phyloP scores from a whole-genome alignment of 2,329 filamentous ascomycete genomes.

The Teratosphaeriaceae sp. region DNA sequence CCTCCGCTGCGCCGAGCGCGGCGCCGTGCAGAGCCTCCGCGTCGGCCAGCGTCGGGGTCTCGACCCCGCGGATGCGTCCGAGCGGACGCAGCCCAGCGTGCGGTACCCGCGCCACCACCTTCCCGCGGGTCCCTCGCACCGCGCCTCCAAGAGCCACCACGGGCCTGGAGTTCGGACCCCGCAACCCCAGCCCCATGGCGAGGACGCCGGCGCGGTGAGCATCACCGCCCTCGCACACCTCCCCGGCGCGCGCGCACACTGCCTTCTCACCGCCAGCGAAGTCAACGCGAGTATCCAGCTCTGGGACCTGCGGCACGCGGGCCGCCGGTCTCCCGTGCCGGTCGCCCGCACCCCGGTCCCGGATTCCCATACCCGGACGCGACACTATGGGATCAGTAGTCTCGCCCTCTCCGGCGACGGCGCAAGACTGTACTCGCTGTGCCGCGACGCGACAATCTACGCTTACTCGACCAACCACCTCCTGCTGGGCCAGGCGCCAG shows the following conservation, averaged over 20 bases:
- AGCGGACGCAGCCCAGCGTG: slow-evolving; percentile 21
- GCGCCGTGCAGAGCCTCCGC: slow-evolving; percentile 21
- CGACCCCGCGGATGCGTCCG: slow-evolving; percentile 11
- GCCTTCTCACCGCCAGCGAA: slow-evolving; percentile 82
- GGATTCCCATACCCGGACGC: slow-evolving; percentile 64
- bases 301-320: slow-evolving; percentile 71
- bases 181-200: too few relatives aligned
- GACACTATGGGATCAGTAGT: slow-evolving; percentile 86
- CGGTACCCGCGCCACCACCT: slow-evolving; percentile 21
- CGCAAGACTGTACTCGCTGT: slow-evolving; percentile 76
- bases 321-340: slow-evolving; percentile 46
- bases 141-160: slow-evolving; percentile 13
- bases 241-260: slow-evolving; percentile 67
- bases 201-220: slow-evolving; percentile 66
- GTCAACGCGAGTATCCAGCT: slow-evolving; percentile 81
- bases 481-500: slow-evolving; percentile 71
- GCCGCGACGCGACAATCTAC: slow-evolving; percentile 91
- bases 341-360: slow-evolving; percentile 69
- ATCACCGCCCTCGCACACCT: slow-evolving; percentile 87
- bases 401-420: slow-evolving; percentile 71
- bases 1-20: slow-evolving; percentile 53
- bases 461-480: slow-evolving; percentile 87
- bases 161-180: too few relatives aligned
- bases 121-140: slow-evolving; percentile 22
- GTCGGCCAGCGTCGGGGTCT: slow-evolving; percentile 9